A percentile compares a stretch with the other conserved stretches of the same genome.
Evolutionary conservation across 306 rosid genomes (phyloP).

Genomic region (Acacia acuminata): DNA sequence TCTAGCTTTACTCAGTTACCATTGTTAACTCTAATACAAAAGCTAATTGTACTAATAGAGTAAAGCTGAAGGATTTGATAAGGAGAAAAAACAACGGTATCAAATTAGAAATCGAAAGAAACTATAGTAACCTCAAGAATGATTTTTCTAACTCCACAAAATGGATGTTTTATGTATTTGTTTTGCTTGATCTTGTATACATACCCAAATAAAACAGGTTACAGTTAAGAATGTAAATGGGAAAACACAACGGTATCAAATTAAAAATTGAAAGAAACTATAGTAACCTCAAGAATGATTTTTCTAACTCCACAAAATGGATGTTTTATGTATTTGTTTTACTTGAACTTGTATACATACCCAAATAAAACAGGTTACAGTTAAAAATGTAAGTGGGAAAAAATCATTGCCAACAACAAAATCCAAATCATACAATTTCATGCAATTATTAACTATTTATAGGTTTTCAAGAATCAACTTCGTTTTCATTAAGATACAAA

Average conservation of each 20-base stretch:
- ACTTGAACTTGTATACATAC: not conserved
- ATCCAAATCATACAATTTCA: not conserved
- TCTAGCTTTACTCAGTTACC: no score
- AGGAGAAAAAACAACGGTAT: no score
- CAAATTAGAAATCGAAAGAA: no score
- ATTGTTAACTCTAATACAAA: no score
- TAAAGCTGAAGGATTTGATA: no score
- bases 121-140: no score
- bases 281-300: no score
- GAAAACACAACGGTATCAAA: no score
- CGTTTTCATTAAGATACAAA: not conserved
- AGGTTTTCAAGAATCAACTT: not conserved
- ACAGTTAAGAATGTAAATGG: not conserved
- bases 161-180: not conserved
- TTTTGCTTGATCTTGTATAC: not conserved
- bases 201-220: not conserved
- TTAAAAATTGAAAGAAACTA: no score
- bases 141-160: no score
- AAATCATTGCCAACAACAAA: not conserved
- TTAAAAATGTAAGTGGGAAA: not conserved
- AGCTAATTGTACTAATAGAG: no score
- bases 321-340: not conserved
- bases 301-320: no score
- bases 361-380: not conserved
- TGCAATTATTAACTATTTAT: not conserved